phyloP scores from a whole-genome alignment of 208 protist species.

The Wallacemonas sp. region DNA sequence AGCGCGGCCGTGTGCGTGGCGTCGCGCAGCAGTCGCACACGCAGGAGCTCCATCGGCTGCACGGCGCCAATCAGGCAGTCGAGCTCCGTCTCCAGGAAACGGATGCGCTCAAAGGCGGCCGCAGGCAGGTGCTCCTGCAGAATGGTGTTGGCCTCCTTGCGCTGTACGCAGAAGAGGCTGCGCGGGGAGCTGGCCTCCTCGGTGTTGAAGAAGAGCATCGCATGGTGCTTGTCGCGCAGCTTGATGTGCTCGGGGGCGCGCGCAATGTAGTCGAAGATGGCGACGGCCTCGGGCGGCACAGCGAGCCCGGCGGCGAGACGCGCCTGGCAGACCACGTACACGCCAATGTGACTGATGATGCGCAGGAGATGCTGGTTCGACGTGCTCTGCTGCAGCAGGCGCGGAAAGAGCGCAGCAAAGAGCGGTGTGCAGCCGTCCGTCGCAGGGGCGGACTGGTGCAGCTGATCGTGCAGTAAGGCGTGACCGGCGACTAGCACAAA shows the following conservation, averaged over 20 bases:
- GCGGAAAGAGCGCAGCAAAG: slow-evolving; percentile 55
- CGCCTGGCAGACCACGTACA: slow-evolving; percentile 57
- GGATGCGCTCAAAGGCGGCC: slow-evolving; percentile 81
- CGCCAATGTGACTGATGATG: slow-evolving; percentile 84
- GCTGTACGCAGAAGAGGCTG: slow-evolving; percentile 74
- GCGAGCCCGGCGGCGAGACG: slow-evolving; percentile 29
- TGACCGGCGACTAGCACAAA: slow-evolving; percentile 78
- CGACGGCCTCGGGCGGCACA: slow-evolving; percentile 25
- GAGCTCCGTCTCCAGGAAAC: slow-evolving; percentile 74
- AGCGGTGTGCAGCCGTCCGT: slow-evolving; percentile 21
- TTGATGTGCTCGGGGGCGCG: slow-evolving; percentile 73
- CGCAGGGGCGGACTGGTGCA: no score
- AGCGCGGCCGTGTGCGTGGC: slow-evolving; percentile 18
- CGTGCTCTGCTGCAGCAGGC: slow-evolving; percentile 81
- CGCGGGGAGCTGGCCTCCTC: slow-evolving; percentile 51
- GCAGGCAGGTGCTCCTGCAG: slow-evolving; percentile 80
- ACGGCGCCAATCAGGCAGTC: slow-evolving; percentile 61
- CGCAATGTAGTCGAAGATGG: slow-evolving; percentile 75
- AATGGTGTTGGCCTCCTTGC: slow-evolving; percentile 79
- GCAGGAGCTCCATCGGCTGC: slow-evolving; percentile 67
- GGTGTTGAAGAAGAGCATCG: slow-evolving; percentile 75
- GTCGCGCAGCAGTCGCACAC: slow-evolving; percentile 35
- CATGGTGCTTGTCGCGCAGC: slow-evolving; percentile 73
- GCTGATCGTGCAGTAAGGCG: slow-evolving; percentile 54
- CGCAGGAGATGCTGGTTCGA: slow-evolving; percentile 92